Evolutionary conservation across 805 yeast species (phyloP).

Genomic region (Yarrowia osloensis): DNA sequence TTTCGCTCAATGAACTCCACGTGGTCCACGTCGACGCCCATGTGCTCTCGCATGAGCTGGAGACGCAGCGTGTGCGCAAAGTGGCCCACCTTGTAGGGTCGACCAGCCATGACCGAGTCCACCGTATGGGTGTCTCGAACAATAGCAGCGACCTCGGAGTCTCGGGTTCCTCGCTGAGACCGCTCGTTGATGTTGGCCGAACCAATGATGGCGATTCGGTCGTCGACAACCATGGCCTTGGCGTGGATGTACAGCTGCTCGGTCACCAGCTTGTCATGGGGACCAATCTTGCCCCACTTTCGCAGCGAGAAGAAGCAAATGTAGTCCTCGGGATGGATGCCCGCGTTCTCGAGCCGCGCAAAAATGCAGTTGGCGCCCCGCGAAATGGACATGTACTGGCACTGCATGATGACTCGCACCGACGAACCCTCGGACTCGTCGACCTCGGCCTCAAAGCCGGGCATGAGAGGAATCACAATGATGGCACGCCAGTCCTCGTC

Average conservation of each 20-base stretch:
- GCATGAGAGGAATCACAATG: conserved; percentile 92
- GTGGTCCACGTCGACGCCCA: conserved; percentile 89
- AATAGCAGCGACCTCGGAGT: conserved; percentile 89
- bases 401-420: conserved; percentile 94
- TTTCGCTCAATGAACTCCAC: conserved; percentile 79
- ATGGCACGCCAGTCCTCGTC: conserved; percentile 85
- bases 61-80: conserved; percentile 88
- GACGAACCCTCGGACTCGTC: conserved; percentile 92
- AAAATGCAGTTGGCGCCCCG: conserved; percentile 87
- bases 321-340: conserved; percentile 85
- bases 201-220: conserved; percentile 89
- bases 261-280: conserved; percentile 67
- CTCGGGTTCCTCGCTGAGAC: conserved; percentile 91
- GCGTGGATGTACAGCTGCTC: conserved; percentile 96
- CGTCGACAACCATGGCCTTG: conserved; percentile 88
- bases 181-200: conserved; percentile 97
- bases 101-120: conserved; percentile 67
- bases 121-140: conserved; percentile 80
- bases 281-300: conserved; percentile 94
- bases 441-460: conserved; percentile 87
- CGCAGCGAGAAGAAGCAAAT: conserved; percentile 89
- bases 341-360: conserved; percentile 73
- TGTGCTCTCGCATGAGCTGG: conserved; percentile 93
- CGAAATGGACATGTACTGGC: conserved; percentile 91
- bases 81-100: conserved; percentile 75